These are phyloP conservation scores for Medicago lupulina DNA, from an alignment of 306 rosid genomes.

Conservation along the genomic window DNA sequence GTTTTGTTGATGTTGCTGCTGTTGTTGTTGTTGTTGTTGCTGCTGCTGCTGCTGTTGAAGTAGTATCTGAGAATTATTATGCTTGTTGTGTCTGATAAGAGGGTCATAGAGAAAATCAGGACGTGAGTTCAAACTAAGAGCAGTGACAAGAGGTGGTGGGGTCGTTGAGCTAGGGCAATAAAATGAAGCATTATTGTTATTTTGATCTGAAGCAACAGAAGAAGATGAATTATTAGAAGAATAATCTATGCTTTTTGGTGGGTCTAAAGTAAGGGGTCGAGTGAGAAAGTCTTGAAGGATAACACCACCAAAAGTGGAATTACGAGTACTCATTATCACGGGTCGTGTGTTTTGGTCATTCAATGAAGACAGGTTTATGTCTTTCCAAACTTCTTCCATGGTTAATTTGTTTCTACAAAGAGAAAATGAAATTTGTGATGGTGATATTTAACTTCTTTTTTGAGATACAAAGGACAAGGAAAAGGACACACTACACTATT, in stretches of 20 bases:
- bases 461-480: background rate
- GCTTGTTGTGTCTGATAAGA: background rate
- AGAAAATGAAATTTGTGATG: background rate
- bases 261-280: slow-evolving; percentile 51
- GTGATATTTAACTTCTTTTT: background rate
- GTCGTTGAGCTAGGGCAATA: slow-evolving; percentile 21
- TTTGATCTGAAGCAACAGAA: background rate
- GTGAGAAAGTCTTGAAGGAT: slow-evolving; percentile 71
- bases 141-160: slow-evolving; percentile 42
- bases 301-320: background rate
- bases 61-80: background rate
- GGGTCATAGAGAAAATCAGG: slow-evolving; percentile 48
- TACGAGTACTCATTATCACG: background rate
- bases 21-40: background rate
- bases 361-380: slow-evolving; percentile 3
- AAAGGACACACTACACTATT: too few species aligned
- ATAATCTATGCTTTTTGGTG: slow-evolving; percentile 38
- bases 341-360: background rate
- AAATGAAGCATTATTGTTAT: background rate
- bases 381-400: slow-evolving; percentile 14
- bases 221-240: slow-evolving; percentile 1
- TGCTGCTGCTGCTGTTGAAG: background rate
- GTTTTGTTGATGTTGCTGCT: background rate
- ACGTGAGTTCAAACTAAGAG: slow-evolving; percentile 54
- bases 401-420: background rate